These are phyloP conservation scores for Fistulina hepatica DNA, from an alignment of 1,284 basidiomycete genomes.

Conservation along the genomic window DNA sequence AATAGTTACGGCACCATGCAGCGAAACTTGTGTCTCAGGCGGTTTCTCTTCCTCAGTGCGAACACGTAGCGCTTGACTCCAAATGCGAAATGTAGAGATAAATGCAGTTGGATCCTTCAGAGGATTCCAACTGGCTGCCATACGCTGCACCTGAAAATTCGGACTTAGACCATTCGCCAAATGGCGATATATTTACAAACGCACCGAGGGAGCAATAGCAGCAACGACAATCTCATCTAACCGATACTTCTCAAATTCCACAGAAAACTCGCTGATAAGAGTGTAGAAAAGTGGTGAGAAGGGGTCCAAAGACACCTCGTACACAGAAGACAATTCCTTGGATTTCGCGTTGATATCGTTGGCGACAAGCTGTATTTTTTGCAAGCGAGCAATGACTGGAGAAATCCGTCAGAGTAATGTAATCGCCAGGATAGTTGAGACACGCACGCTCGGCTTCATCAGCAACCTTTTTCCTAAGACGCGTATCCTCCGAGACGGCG, in stretches of 20 bases:
- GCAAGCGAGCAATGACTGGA: conserved; percentile 65
- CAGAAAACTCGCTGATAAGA: conserved; percentile 59
- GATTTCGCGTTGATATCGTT: conserved; percentile 58
- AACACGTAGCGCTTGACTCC: conserved; percentile 59
- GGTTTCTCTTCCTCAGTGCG: conserved; percentile 31
- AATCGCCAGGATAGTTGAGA: conserved; percentile 2
- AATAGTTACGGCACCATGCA: conserved; percentile 40
- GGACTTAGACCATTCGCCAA: conserved; percentile 4
- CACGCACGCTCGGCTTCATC: conserved; percentile 65
- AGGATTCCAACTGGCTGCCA: conserved; percentile 63
- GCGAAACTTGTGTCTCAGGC: conserved; percentile 37
- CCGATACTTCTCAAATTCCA: conserved; percentile 70
- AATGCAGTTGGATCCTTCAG: conserved; percentile 55
- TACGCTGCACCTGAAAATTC: conserved; percentile 39
- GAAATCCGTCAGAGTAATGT: conserved; percentile 13
- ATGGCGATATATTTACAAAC: conserved; percentile 19
- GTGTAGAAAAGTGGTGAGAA: conserved; percentile 65
- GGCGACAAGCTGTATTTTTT: conserved; percentile 63
- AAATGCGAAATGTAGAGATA: conserved; percentile 54
- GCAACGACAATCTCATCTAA: conserved; percentile 91
- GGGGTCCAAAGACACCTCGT: conserved; percentile 59
- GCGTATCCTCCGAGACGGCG: conserved; percentile 59
- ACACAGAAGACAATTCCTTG: conserved; percentile 47
- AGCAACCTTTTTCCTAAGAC: conserved; percentile 55
- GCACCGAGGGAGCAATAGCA: conserved; percentile 70